Evolutionary conservation across 768 basidiomycete genomes (phyloP), one percentile per base, ranked within the genome.

Genomic region (Termitomyces sp.): DNA sequence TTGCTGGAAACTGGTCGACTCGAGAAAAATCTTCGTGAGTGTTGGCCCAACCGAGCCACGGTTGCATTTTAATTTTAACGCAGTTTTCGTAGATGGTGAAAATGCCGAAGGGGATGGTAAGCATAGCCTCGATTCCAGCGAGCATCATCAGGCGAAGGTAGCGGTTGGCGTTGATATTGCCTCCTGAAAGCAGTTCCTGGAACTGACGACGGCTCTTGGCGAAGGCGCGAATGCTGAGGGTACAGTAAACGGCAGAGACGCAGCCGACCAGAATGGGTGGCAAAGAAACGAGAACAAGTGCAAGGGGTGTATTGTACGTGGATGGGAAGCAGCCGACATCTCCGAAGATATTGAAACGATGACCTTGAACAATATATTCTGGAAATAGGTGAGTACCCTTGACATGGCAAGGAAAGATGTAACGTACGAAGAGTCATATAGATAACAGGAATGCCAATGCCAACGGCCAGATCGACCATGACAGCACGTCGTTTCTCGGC

Each of bases 121-220:
- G 66, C 1, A 75, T 8, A 11, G 77, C 60, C 17, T 81, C 79
- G 5, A 63, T 60, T 17, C 60, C 64, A 2, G 79, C 77, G 3
- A 82, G 64, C 1, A 69, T 66, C 79, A 82, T 80, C 12, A 83
- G 70, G 8, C 80, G 75, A 63, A 78, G 66, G 66, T 87, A 86
- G 16, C 76, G 76, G 53, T 66, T 66, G 47, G 71, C 63, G 45
- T 69, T 79, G 37, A 88, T 7, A 35, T 55, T 68, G 49, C 68
- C 63, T 8, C 68, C 60, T 0, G 72, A 64, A 2, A 81, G 62
- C 39, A 76, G 64, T 37, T 73, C 63, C 47, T 63, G 65, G 64
- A 80, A 77, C 51, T 77, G 69, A 14, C 69, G 45, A 30, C 73
- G 70, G 14, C 72, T 72, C 34, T 58, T 67, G 44, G 65, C 63